These are phyloP conservation scores for Neonectria neomacrospora DNA, from an alignment of 2,329 filamentous ascomycete species.

Conservation along the genomic window DNA sequence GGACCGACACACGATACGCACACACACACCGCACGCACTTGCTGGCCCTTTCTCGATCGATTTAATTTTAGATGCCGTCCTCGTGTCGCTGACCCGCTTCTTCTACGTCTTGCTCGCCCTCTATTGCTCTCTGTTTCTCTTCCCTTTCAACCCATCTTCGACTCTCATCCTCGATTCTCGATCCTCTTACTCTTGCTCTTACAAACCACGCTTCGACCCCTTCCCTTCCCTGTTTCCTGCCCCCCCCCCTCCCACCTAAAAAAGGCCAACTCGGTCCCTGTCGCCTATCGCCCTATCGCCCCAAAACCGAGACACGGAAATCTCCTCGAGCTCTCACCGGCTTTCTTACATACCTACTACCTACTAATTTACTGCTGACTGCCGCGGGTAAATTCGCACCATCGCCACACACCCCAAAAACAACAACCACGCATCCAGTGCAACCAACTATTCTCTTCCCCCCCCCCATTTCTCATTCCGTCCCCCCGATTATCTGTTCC, in stretches of 20 bases:
- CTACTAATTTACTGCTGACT: conserved; percentile 22
- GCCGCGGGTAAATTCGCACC: conserved; percentile 25
- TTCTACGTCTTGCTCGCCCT: conserved; percentile 23
- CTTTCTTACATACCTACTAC: conserved; percentile 17
- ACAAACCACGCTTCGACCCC: conserved; percentile 16
- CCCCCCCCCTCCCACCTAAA: conserved; percentile 6
- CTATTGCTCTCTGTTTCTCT: conserved; percentile 25
- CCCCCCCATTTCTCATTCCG: background rate
- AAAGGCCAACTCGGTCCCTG: conserved; percentile 18
- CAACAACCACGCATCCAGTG: conserved; percentile 12
- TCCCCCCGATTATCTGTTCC: background rate
- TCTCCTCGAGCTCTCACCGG: conserved; percentile 23
- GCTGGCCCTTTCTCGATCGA: conserved; percentile 8
- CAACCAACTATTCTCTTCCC: conserved; percentile 6
- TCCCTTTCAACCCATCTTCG: conserved; percentile 22
- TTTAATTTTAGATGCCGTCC: conserved; percentile 38
- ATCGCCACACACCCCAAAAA: conserved; percentile 21
- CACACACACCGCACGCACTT: background rate
- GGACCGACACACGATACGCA: background rate
- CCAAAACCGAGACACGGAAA: conserved; percentile 24
- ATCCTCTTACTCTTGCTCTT: conserved; percentile 20
- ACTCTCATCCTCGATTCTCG: conserved; percentile 19
- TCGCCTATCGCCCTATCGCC: conserved; percentile 22
- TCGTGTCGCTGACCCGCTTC: conserved; percentile 39
- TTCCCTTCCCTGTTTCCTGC: conserved; percentile 4